Conservation (phyloP, 2,329 filamentous ascomycete species). For the Sclerotinia glacialis region DNA sequence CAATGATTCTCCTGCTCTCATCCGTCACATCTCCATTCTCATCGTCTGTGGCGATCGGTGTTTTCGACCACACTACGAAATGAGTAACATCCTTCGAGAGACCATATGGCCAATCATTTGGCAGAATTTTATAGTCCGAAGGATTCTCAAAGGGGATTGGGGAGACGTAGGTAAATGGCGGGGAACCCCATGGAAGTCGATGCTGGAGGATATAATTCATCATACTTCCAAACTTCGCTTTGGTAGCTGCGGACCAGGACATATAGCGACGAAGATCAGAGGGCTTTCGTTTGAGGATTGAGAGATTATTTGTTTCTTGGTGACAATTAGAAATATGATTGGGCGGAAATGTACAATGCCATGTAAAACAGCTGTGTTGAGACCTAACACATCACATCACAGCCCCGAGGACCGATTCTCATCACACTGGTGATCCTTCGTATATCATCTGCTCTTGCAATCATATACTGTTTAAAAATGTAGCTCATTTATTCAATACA, state of each 20-base stretch:
- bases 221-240: conserved; percentile 73
- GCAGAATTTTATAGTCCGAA: conserved; percentile 66
- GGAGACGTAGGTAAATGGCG: conserved; percentile 49
- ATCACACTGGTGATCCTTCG: conserved; percentile 15
- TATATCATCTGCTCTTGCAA: not conserved
- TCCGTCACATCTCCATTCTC: conserved; percentile 69
- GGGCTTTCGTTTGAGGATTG: conserved; percentile 73
- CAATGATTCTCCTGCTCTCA: conserved; percentile 61
- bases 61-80: conserved; percentile 89
- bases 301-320: conserved; percentile 59
- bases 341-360: conserved; percentile 4
- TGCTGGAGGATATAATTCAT: conserved; percentile 73
- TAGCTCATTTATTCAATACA: not conserved
- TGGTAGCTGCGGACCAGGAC: conserved; percentile 68
- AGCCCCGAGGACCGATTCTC: not conserved
- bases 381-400: not conserved
- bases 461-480: not conserved
- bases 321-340: conserved; percentile 1
- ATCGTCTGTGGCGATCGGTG: conserved; percentile 68
- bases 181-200: conserved; percentile 64
- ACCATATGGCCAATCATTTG: conserved; percentile 95
- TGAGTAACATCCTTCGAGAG: conserved; percentile 66
- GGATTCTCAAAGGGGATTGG: conserved; percentile 50
- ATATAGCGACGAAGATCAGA: conserved; percentile 79
- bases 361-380: conserved; percentile 7